Conservation (phyloP, 2,329 filamentous ascomycete genomes). For the Westerdykella aurantiaca region DNA sequence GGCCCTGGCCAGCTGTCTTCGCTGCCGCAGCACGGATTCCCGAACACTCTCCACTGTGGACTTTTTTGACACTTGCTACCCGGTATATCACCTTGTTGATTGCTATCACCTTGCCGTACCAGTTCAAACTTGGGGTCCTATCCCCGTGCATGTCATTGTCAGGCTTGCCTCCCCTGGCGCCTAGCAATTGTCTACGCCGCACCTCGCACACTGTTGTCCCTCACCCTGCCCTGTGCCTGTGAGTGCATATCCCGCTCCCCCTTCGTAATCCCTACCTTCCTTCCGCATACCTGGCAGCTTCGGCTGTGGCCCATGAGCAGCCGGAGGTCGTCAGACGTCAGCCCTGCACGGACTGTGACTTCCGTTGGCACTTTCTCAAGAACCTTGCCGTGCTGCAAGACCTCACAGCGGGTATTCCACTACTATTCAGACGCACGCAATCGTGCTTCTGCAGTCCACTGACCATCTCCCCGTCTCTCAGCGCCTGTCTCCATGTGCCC, state of each 20-base stretch:
- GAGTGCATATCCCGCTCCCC: constrained; percentile 21
- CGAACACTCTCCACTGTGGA: constrained; percentile 14
- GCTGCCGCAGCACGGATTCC: constrained; percentile 26
- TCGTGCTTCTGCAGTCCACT: constrained; percentile 27
- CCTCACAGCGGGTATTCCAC: constrained; percentile 27
- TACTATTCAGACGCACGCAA: constrained; percentile 31
- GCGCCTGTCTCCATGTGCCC: constrained; percentile 28
- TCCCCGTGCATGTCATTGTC: constrained; percentile 18
- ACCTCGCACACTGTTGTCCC: constrained; percentile 12
- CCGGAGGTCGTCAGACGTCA: constrained; percentile 34
- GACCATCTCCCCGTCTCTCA: constrained; percentile 13
- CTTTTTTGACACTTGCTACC: constrained; percentile 13
- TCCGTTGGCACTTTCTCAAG: constrained; percentile 29
- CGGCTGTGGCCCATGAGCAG: constrained; percentile 30
- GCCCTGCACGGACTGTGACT: constrained; percentile 36
- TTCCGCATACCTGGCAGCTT: constrained; percentile 24
- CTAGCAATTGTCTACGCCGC: constrained; percentile 27
- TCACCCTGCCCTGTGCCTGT: constrained; percentile 16
- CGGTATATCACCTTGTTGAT: constrained; percentile 28
- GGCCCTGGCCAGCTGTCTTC: constrained; percentile 19
- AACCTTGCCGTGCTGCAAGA: constrained; percentile 32
- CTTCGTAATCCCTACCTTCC: constrained; percentile 12
- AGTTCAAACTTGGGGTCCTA: constrained; percentile 7
- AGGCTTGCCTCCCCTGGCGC: constrained; percentile 16
- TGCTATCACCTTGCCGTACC: constrained; percentile 26